Evolutionary conservation across 1,284 basidiomycete species (phyloP), one percentile per base, ranked within the genome.

Genomic region (Fomitopsis betulina): DNA sequence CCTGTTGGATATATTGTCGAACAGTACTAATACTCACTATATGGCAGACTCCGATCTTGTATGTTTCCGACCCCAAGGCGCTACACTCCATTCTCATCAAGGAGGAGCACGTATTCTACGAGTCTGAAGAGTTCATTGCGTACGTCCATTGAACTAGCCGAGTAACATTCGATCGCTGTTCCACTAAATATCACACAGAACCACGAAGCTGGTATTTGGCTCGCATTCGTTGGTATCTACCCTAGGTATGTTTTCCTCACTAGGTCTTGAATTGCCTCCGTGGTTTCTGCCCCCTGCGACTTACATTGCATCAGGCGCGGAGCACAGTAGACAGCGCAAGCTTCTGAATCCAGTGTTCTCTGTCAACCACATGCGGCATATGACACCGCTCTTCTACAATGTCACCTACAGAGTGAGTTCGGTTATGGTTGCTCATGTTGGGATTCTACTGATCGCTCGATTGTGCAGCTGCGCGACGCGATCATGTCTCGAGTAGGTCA

Each of bases 31-130:
- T n/a, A n/a, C 33, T 30, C 49, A 3, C 49, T 6, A 19, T 10
- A 21, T 21, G n/a, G 9, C 17, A 69, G 66, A 45, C 55, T n/a
- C 60, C 61, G n/a, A n/a, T 4, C 17, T 57, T 71, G 6, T 57
- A 60, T n/a, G 59, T 69, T 21, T 60, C 59, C 30, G 70, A 72
- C 30, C 62, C 69, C 3, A 61, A 57, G 33, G 71, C 71, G 0
- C 56, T 73, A 53, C 66, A 70, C 37, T 60, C 61, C 35, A 65
- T 75, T 4, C 43, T 74, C 37, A 60, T 72, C 33, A 74, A 72
- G 56, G 73, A 74, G 8, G 67, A 69, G 53, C 58, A 69, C 23
- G 56, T 65, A 25, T 74, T 68, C 56, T 67, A 68, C 23, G 69
- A 72, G 17, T 13, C 9, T 0, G 15, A 32, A 15, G 54, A 55